Evolutionary conservation across 108 stramenopile species (phyloP).

Genomic region (Skeletonema tropicum): DNA sequence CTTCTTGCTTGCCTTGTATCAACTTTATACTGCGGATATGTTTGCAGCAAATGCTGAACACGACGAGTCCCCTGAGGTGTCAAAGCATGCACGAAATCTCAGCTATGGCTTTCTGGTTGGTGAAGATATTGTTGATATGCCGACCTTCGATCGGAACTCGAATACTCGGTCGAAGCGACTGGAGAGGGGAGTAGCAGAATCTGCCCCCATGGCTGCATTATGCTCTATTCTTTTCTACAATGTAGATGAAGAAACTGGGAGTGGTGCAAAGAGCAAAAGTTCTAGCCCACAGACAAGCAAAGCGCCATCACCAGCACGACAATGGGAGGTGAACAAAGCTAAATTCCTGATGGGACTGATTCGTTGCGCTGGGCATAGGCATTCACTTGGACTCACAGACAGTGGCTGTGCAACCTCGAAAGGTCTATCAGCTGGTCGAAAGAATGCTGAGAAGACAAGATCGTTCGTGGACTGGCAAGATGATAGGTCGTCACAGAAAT

Average conservation of each 20-base stretch:
- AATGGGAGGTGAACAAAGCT: slow-evolving; percentile 69
- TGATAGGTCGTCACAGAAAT: slow-evolving; percentile 5
- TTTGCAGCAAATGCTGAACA: slow-evolving; percentile 73
- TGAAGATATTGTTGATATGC: slow-evolving; percentile 51
- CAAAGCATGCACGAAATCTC: slow-evolving; percentile 66
- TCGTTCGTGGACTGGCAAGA: slow-evolving; percentile 76
- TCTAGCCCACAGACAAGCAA: slow-evolving; percentile 7
- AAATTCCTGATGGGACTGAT: slow-evolving; percentile 75
- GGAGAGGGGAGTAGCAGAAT: slow-evolving; percentile 69
- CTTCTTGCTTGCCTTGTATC: slow-evolving; percentile 64
- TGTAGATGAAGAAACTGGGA: slow-evolving; percentile 44
- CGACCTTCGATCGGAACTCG: slow-evolving; percentile 36
- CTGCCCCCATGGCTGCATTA: slow-evolving; percentile 78
- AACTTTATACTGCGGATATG: slow-evolving; percentile 74
- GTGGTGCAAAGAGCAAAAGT: slow-evolving; percentile 9
- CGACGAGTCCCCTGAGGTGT: slow-evolving; percentile 60
- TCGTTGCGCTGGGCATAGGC: slow-evolving; percentile 76
- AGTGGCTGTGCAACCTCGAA: slow-evolving; percentile 70
- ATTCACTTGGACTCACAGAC: slow-evolving; percentile 64
- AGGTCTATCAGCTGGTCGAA: slow-evolving; percentile 43
- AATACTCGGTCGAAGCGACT: slow-evolving; percentile 42
- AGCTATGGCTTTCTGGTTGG: slow-evolving; percentile 78
- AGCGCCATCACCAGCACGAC: slow-evolving; percentile 57
- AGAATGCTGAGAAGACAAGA: slow-evolving; percentile 42
- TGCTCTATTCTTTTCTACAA: slow-evolving; percentile 78